Percentiles rank a stretch among this genome's conserved stretches.
Conservation (phyloP, 305 asterid species). For the Rubia balearica region DNA sequence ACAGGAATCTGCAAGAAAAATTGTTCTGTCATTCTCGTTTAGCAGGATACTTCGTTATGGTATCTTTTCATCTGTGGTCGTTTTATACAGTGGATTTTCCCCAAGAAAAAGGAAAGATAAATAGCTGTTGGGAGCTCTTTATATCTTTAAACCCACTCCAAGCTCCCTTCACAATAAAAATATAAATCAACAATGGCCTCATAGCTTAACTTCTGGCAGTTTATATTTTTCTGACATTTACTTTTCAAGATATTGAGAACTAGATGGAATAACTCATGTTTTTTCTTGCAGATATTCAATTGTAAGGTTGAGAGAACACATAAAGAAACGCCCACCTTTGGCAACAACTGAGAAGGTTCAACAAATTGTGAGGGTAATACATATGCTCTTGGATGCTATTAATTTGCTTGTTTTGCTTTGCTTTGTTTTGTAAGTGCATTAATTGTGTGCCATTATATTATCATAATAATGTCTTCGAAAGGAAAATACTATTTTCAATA, state of each 20-base stretch:
- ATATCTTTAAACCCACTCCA: background rate
- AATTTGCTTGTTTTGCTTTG: background rate
- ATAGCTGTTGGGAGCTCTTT: background rate
- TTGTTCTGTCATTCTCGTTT: background rate
- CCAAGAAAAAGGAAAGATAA: background rate
- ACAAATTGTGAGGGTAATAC: conserved; percentile 77
- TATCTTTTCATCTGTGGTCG: background rate
- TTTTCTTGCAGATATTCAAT: conserved; percentile 51
- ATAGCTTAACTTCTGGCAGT: background rate
- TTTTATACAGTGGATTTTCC: background rate
- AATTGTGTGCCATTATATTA: background rate
- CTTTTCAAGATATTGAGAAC: conserved; percentile 3
- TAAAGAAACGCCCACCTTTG: conserved; percentile 96
- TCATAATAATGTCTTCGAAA: background rate
- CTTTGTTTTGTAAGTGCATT: background rate
- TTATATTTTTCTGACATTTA: conserved; percentile 4
- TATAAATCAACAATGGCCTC: background rate
- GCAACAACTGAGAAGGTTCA: conserved; percentile 94
- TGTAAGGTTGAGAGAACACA: conserved; percentile 80
- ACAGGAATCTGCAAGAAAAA: background rate
- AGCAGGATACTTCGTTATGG: background rate
- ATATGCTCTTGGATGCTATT: conserved; percentile 12
- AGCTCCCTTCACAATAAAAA: background rate
- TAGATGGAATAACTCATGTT: background rate
- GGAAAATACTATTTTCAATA: background rate